Evolutionary conservation across 78 protist genomes (phyloP), one percentile per base, ranked within the genome.

Genomic region (Dictyostelium discoideum): DNA sequence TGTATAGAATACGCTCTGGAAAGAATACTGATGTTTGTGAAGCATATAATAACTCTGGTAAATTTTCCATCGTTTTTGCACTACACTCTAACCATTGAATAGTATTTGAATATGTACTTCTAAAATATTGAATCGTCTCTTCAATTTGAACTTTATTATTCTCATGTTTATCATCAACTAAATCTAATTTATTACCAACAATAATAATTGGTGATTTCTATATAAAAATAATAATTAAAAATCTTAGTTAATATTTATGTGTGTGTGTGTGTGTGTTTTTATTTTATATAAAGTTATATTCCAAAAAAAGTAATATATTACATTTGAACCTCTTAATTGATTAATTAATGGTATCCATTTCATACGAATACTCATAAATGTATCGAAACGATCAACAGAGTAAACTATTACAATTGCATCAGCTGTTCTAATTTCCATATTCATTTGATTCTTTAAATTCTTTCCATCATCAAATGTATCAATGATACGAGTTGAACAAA

Each of bases 301-400:
- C n/a, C 65, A 60, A 60, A 24, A 26, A 69, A 69, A 40, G 14
- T 77, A n/a, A 20, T 20, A 20, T 20, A 42, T 42, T 60, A 69
- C 82, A 85, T 85, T 60, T 78, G 32, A 54, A 69, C 39, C n/a
- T 42, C 77, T 42, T 24, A 90, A n/a, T 50, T 80, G 88, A 69
- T 90, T 82, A 50, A 90, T 24, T 24, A 90, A 37, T 54, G 95
- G 95, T 6, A 90, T 40, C 95, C 95, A 90, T 54, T 82, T 90
- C 44, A 54, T 90, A 37, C 95, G 87, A 72, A 90, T 82, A 42
- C 63, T 82, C 48, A 82, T 32, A 63, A 90, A 82, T 10, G 76
- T 83, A 60, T 81, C 84, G 20, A 87, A 79, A 18, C 54, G 29
- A 40, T 90, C 88, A 48, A 46, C 60, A 3, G 88, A 24, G n/a